Evolutionary conservation across 225 moss, liverwort and hornwort species (phyloP).

Genomic region (Marchantia polymorpha): DNA sequence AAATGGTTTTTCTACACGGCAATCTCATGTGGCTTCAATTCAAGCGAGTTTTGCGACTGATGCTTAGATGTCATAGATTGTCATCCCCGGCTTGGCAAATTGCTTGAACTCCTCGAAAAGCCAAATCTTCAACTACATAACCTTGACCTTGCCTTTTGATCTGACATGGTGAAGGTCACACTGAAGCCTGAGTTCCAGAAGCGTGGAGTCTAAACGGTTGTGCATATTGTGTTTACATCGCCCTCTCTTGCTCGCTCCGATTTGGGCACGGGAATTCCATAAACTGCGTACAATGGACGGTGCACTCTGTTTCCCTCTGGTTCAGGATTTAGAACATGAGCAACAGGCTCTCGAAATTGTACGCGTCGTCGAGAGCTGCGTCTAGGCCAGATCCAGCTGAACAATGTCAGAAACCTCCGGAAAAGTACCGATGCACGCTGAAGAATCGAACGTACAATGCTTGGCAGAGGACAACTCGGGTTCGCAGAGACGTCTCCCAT

Average conservation of each 20-base stretch:
- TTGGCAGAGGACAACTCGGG: not conserved
- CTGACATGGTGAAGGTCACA: not conserved
- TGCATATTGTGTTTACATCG: not conserved
- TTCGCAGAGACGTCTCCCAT: not conserved
- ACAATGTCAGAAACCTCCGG: not conserved
- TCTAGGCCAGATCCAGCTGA: not conserved
- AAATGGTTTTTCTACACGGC: too few relatives aligned
- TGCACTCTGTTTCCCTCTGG: not conserved
- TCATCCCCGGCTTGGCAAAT: too few relatives aligned
- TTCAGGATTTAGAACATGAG: not conserved
- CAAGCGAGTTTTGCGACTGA: too few relatives aligned
- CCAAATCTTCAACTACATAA: too few relatives aligned
- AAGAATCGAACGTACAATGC: not conserved
- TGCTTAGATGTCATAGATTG: too few relatives aligned
- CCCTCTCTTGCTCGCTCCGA: not conserved
- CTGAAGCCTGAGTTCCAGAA: not conserved
- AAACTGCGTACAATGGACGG: constrained; percentile 1
- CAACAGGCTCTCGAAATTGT: not conserved
- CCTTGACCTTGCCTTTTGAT: too few relatives aligned
- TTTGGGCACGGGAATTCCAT: not conserved
- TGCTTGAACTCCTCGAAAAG: too few relatives aligned
- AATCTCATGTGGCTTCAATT: too few relatives aligned
- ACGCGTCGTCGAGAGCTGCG: not conserved
- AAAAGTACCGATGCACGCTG: not conserved
- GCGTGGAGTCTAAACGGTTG: too few relatives aligned